Conservation (phyloP, 2,329 filamentous ascomycete genomes). For the Penicillium oxalicum region DNA sequence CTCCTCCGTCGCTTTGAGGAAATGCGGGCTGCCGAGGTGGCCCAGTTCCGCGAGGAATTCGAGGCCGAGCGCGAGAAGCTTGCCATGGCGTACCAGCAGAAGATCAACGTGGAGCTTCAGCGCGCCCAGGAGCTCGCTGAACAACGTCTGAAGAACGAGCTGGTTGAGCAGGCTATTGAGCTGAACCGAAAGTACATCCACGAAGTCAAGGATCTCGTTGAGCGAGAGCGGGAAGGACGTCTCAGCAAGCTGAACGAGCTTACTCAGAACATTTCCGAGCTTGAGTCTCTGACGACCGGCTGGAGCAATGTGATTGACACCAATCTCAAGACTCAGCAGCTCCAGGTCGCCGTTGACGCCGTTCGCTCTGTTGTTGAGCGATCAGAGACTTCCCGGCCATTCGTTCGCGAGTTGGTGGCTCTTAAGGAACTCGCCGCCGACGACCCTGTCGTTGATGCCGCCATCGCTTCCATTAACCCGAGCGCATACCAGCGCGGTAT, state of each 20-base stretch:
- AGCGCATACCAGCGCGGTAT: conserved; percentile 88
- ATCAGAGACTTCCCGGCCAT: conserved; percentile 68
- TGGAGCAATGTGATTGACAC: conserved; percentile 88
- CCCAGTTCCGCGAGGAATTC: conserved; percentile 80
- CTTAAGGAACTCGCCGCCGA: conserved; percentile 85
- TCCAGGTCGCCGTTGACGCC: conserved; percentile 91
- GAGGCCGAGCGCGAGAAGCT: conserved; percentile 79
- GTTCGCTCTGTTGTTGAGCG: conserved; percentile 78
- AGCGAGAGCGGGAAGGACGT: conserved; percentile 79
- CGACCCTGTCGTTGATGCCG: conserved; percentile 81
- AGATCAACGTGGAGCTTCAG: conserved; percentile 71
- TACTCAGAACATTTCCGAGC: conserved; percentile 67
- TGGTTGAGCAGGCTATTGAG: conserved; percentile 83
- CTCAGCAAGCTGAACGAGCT: conserved; percentile 81
- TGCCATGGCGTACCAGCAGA: conserved; percentile 69
- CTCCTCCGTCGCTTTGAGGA: conserved; percentile 83
- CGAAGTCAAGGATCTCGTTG: conserved; percentile 74
- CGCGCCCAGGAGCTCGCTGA: conserved; percentile 75
- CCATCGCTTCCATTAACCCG: conserved; percentile 94
- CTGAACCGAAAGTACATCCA: conserved; percentile 79
- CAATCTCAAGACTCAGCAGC: conserved; percentile 89
- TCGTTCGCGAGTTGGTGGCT: conserved; percentile 86
- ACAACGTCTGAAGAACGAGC: conserved; percentile 73
- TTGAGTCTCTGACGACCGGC: conserved; percentile 79
- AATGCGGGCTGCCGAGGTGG: conserved; percentile 74